These are phyloP conservation scores for Solanum hybrid DNA, from an alignment of 305 asterid species.

Conservation along the genomic window DNA sequence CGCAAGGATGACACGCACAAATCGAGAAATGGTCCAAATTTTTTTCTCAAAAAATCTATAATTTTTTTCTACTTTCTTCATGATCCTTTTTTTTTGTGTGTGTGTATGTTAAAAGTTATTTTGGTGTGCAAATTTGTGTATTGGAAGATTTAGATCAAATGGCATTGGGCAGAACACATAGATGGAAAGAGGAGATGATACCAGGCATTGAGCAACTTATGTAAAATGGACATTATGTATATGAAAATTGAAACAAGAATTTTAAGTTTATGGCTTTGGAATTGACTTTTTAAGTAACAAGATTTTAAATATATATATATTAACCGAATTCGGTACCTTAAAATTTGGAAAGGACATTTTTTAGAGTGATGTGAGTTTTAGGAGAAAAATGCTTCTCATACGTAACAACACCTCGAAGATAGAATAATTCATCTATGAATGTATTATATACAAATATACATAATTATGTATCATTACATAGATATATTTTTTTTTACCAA, in stretches of 20 bases:
- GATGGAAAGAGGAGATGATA: too few relatives aligned
- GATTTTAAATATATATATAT: too few relatives aligned
- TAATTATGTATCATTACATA: background rate
- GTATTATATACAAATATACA: background rate
- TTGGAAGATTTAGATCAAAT: background rate
- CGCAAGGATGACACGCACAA: slow-evolving; percentile 27
- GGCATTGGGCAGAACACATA: background rate
- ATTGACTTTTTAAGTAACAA: too few relatives aligned
- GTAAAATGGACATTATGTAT: background rate
- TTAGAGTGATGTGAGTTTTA: background rate
- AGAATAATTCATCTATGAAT: background rate
- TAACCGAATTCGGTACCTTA: background rate
- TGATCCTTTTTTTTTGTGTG: background rate
- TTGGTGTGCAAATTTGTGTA: background rate
- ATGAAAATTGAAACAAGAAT: background rate
- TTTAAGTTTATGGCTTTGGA: too few relatives aligned
- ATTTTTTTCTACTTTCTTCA: background rate
- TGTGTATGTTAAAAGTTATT: background rate
- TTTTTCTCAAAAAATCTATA: background rate
- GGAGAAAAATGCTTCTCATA: background rate
- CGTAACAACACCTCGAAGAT: background rate
- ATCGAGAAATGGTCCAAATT: slow-evolving; percentile 9
- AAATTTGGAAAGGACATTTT: background rate
- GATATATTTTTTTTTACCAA: background rate
- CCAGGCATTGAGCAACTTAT: slow-evolving; percentile 2